phyloP scores from a whole-genome alignment of 345 rosid genomes.

The Angophora floribunda region DNA sequence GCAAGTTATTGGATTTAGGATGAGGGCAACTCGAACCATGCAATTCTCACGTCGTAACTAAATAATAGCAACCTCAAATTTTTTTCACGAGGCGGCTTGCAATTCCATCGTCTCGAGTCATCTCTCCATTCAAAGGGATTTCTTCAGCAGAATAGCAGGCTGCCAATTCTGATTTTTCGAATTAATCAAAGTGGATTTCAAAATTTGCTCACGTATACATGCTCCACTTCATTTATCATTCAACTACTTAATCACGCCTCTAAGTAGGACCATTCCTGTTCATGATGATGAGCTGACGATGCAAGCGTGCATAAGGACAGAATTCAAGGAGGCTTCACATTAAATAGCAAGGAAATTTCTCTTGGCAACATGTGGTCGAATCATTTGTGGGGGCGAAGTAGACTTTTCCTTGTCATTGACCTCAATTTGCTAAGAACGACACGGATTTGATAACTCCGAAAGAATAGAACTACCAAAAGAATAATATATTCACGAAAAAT shows the following conservation, averaged over 20 bases:
- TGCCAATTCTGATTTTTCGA: background rate
- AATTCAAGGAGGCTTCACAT: background rate
- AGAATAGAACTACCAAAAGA: background rate
- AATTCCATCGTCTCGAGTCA: background rate
- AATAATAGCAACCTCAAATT: background rate
- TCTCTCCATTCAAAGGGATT: background rate
- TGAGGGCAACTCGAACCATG: background rate
- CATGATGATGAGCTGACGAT: background rate
- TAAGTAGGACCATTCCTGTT: background rate
- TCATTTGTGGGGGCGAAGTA: background rate
- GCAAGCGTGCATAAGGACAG: background rate
- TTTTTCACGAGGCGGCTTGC: background rate
- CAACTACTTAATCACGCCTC: background rate
- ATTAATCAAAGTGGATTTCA: background rate
- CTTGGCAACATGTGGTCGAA: background rate
- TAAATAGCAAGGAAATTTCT: background rate
- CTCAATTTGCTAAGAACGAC: background rate
- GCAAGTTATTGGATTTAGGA: background rate
- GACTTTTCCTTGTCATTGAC: background rate
- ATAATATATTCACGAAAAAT: background rate
- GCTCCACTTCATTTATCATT: background rate
- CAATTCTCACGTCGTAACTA: background rate
- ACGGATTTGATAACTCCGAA: background rate
- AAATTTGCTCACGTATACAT: background rate
- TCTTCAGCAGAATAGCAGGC: background rate